phyloP scores from a whole-genome alignment of 2,329 filamentous ascomycete species.

The Rasamsonia emersonii region DNA sequence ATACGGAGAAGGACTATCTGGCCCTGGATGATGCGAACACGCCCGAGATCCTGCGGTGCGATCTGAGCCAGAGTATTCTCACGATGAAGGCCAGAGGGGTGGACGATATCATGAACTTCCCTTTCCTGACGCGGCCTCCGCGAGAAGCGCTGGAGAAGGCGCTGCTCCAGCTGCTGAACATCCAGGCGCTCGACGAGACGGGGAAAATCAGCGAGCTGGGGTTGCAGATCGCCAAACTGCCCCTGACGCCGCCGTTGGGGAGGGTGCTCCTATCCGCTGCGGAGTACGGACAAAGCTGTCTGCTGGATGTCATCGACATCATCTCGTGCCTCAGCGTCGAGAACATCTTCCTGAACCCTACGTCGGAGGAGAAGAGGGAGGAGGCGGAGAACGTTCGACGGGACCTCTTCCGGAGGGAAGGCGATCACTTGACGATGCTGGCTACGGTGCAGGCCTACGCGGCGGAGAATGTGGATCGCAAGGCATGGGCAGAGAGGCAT shows the following conservation, averaged over 20 bases:
- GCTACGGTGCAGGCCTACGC: slow-evolving; percentile 53
- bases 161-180: slow-evolving; percentile 66
- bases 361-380: slow-evolving; percentile 53
- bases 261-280: slow-evolving; percentile 76
- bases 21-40: slow-evolving; percentile 63
- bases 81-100: slow-evolving; percentile 92
- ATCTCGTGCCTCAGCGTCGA: slow-evolving; percentile 59
- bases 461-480: slow-evolving; percentile 49
- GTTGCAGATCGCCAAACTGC: slow-evolving; percentile 69
- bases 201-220: slow-evolving; percentile 69
- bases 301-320: slow-evolving; percentile 79
- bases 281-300: slow-evolving; percentile 59
- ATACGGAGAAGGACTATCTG: slow-evolving; percentile 69
- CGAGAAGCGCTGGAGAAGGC: slow-evolving; percentile 73
- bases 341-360: slow-evolving; percentile 53
- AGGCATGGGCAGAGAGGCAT: slow-evolving; percentile 51
- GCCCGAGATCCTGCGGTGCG: slow-evolving; percentile 85
- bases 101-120: slow-evolving; percentile 70
- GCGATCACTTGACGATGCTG: slow-evolving; percentile 56
- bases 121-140: slow-evolving; percentile 74
- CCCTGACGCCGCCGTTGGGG: slow-evolving; percentile 70
- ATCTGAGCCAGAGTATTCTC: slow-evolving; percentile 75
- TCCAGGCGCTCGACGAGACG: slow-evolving; percentile 64
- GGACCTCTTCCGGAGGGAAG: slow-evolving; percentile 51
- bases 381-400: slow-evolving; percentile 47